phyloP scores from a whole-genome alignment of 495 filamentous ascomycete genomes.

The Penicillium manginii region DNA sequence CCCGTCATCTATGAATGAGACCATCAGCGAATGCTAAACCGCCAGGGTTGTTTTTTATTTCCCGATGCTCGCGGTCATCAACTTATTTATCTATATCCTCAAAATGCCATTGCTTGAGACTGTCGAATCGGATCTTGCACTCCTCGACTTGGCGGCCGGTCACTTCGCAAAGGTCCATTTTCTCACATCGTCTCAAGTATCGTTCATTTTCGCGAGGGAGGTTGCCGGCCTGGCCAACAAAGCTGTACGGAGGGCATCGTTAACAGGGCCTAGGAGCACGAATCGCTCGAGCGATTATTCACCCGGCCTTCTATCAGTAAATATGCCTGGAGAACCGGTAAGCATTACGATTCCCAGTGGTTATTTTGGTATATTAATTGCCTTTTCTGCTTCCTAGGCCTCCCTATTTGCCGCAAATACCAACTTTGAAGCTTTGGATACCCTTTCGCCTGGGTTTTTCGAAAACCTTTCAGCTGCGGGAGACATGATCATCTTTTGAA shows the following conservation, averaged over 20 bases:
- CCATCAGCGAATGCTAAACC: background rate
- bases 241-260: background rate
- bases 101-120: background rate
- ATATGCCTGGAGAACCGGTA: background rate
- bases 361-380: background rate
- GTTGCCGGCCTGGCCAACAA: background rate
- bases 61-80: background rate
- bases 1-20: background rate
- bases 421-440: conserved; percentile 1
- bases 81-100: background rate
- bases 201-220: background rate
- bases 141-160: background rate
- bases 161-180: conserved; percentile 1
- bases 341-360: background rate
- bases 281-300: background rate
- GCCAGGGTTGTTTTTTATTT: background rate
- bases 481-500: conserved; percentile 2
- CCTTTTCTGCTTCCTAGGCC: background rate
- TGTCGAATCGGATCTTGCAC: background rate
- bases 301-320: background rate
- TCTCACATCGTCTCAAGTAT: conserved; percentile 1
- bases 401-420: background rate
- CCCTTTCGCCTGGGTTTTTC: background rate
- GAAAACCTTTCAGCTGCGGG: background rate
- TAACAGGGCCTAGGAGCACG: background rate